Conservation (phyloP, 768 basidiomycete genomes). For the Lentinula sp. region DNA sequence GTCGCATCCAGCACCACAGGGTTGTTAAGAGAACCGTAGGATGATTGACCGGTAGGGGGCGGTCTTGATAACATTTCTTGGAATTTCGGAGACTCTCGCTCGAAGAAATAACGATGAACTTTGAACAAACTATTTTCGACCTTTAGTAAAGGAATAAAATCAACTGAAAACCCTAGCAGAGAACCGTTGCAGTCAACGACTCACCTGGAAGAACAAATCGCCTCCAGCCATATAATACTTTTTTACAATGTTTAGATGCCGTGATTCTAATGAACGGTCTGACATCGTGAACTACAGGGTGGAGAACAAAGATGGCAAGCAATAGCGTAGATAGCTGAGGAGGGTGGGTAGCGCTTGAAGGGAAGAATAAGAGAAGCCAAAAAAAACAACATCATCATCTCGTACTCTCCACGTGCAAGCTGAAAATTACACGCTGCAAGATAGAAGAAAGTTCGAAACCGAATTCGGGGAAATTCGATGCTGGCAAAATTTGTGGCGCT, state of each 20-base stretch:
- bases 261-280: background rate
- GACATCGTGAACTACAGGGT: background rate
- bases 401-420: background rate
- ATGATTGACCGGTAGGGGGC: background rate
- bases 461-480: background rate
- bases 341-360: background rate
- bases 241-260: background rate
- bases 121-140: slow-evolving; percentile 15
- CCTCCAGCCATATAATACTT: slow-evolving; percentile 6
- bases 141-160: background rate
- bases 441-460: background rate
- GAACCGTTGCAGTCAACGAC: background rate
- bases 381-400: background rate
- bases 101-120: slow-evolving; percentile 22
- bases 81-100: slow-evolving; percentile 20
- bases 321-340: background rate
- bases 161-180: background rate
- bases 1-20: slow-evolving; percentile 16
- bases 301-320: background rate
- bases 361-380: background rate
- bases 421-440: slow-evolving; percentile 1
- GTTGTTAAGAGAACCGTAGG: background rate
- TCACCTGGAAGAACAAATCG: slow-evolving; percentile 2
- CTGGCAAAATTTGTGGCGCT: background rate
- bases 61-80: slow-evolving; percentile 6